A percentile compares a stretch with the other conserved stretches of the same genome.
phyloP scores from a whole-genome alignment of 2,329 filamentous ascomycete species.

The Diaporthe batatas region DNA sequence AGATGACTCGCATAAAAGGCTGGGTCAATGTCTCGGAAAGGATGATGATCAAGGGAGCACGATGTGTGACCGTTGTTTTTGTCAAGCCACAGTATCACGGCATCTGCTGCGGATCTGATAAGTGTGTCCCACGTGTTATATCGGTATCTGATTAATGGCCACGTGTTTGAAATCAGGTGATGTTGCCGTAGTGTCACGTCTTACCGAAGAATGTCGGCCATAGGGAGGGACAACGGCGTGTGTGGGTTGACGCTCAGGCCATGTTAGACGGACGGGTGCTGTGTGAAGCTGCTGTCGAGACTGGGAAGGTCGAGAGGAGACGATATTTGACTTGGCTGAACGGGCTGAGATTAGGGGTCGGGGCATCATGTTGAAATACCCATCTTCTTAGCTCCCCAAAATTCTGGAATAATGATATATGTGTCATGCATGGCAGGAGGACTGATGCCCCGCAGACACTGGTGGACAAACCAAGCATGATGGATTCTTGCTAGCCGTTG shows the following conservation, averaged over 20 bases:
- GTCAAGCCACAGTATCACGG: constrained; percentile 31
- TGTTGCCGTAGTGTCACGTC: neutral
- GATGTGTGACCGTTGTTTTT: neutral
- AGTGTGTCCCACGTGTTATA: neutral
- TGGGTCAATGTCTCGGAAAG: constrained; percentile 25
- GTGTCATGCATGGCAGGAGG: neutral
- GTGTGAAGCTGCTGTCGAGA: neutral
- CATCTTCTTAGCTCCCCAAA: too few relatives aligned
- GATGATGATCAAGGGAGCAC: neutral
- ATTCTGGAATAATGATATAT: neutral
- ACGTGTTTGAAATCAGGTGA: neutral
- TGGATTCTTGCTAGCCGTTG: neutral
- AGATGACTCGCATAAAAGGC: constrained; percentile 17
- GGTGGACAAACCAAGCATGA: too few relatives aligned
- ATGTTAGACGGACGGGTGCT: too few relatives aligned
- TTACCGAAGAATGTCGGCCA: neutral
- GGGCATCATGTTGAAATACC: neutral
- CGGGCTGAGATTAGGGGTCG: neutral
- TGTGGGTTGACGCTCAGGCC: too few relatives aligned
- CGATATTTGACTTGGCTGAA: too few relatives aligned
- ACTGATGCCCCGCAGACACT: too few relatives aligned
- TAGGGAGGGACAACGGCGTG: too few relatives aligned
- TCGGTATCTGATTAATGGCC: neutral
- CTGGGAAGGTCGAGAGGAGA: too few relatives aligned
- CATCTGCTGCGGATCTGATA: neutral